Evolutionary conservation across 1,139 yeast genomes (phyloP).

Genomic region (Candida buenavistaensis): DNA sequence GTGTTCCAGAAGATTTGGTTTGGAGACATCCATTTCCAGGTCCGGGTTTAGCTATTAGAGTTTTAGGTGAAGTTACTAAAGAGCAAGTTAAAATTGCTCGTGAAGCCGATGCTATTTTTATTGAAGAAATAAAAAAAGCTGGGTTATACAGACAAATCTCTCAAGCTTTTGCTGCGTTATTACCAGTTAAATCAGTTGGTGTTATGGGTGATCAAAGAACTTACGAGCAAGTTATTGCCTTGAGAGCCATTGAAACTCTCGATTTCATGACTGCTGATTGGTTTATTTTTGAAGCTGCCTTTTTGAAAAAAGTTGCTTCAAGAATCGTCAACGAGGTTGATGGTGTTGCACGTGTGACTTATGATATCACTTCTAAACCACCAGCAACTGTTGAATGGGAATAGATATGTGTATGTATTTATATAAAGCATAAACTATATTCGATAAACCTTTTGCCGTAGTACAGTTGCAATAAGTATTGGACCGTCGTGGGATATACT

Average conservation of each 20-base stretch:
- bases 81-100: conserved; percentile 94
- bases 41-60: conserved; percentile 99
- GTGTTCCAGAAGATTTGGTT: conserved; percentile 94
- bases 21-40: conserved; percentile 99
- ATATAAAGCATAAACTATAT: conserved; percentile 1
- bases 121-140: conserved; percentile 90
- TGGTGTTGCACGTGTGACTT: conserved; percentile 98
- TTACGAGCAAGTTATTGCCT: conserved; percentile 97
- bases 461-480: conserved; percentile 47
- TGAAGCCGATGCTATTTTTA: conserved; percentile 94
- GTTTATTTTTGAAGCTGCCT: conserved; percentile 90
- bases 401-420: conserved; percentile 33
- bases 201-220: conserved; percentile 99
- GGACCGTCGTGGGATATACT: conserved; percentile 71
- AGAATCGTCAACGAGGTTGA: conserved; percentile 98
- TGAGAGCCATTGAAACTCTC: conserved; percentile 95
- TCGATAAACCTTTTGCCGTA: conserved; percentile 33
- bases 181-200: conserved; percentile 98
- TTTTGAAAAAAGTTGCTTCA: conserved; percentile 89
- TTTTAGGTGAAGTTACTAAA: conserved; percentile 92
- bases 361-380: conserved; percentile 97
- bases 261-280: conserved; percentile 99
- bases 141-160: conserved; percentile 92
- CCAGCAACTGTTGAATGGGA: conserved; percentile 99
- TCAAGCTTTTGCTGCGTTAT: conserved; percentile 95